Evolutionary conservation across 371 early-diverging fungal species (phyloP), one percentile per base, ranked within the genome.

Genomic region (Amoeboaphelidium occidentale): DNA sequence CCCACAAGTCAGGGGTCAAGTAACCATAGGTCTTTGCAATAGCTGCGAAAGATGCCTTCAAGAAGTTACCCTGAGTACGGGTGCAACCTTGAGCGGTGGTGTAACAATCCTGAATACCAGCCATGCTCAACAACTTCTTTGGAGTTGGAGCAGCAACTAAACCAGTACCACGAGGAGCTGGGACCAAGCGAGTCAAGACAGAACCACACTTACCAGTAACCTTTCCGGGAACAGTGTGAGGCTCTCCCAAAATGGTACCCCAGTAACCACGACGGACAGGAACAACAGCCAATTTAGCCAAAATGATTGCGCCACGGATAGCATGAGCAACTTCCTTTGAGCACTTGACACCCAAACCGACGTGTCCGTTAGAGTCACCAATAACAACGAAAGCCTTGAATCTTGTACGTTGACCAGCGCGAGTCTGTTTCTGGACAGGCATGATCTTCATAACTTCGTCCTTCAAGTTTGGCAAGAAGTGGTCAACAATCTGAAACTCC

Each of bases 371-470:
- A 50, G 69, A 73, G 76, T 97, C 96, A 70, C 99, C 99, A 63
- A 97, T 84, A 74, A 88, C 84, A 52, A 96, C 96, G 63, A 93
- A 92, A 59, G 92, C 99, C 83, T 97, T 98, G 81, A 98, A 97
- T 60, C 93, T 85, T 59, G 98, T 97, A 63, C 96, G 87, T 75
- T 98, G 98, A 76, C 98, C 98, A 57, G 98, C 98, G 66, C 88
- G 85, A 61, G 97, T 97, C 74, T 98, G 99, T 81, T 99, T 99
- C 76, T 99, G 98, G 62, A 99, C 97, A 57, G 96, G 93, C 76
- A 91, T 96, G 66, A 96, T 90, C 77, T 91, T 89, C 81, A 97
- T 91, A 58, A 97, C 92, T 69, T 97, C 92, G 64, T 97, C 97
- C 82, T 90, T 92, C 57, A 99, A 78, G 56, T 79, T 83, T 58